phyloP scores from a whole-genome alignment of 441 rosid species.

The Euphorbia schlechtendalii region DNA sequence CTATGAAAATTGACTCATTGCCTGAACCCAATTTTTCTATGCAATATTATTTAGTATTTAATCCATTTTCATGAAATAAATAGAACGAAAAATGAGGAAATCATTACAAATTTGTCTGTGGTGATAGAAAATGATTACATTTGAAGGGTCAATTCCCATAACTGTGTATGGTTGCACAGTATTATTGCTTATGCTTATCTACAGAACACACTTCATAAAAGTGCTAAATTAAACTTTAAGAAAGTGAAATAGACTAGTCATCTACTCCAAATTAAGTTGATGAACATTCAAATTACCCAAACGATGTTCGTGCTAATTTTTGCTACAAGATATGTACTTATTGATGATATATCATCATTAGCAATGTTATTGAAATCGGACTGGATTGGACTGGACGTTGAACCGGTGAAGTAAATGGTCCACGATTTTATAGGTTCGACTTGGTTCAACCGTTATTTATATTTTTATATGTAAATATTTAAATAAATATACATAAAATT shows the following conservation, averaged over 20 bases:
- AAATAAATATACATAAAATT: too few species aligned
- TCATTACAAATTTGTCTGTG: neutral
- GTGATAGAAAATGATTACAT: neutral
- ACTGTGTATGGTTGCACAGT: neutral
- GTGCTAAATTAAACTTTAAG: neutral
- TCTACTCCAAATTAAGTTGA: neutral
- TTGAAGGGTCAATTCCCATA: slow-evolving; percentile 8
- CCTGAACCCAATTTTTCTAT: neutral
- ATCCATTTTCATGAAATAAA: too few species aligned
- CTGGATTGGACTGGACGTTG: too few species aligned
- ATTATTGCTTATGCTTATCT: neutral
- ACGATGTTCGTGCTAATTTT: too few species aligned
- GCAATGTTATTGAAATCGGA: too few species aligned
- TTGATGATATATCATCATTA: too few species aligned
- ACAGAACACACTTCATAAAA: neutral
- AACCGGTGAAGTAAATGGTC: too few species aligned
- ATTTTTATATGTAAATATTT: too few species aligned
- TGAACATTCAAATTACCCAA: neutral
- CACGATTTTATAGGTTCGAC: too few species aligned
- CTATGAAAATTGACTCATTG: neutral
- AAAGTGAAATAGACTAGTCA: slow-evolving; percentile 5
- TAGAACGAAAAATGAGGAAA: neutral
- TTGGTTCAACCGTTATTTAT: too few species aligned
- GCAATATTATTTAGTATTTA: neutral
- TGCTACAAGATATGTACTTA: neutral